phyloP scores from a whole-genome alignment of 2,329 filamentous ascomycete species.

The Nectriaceae sp. region DNA sequence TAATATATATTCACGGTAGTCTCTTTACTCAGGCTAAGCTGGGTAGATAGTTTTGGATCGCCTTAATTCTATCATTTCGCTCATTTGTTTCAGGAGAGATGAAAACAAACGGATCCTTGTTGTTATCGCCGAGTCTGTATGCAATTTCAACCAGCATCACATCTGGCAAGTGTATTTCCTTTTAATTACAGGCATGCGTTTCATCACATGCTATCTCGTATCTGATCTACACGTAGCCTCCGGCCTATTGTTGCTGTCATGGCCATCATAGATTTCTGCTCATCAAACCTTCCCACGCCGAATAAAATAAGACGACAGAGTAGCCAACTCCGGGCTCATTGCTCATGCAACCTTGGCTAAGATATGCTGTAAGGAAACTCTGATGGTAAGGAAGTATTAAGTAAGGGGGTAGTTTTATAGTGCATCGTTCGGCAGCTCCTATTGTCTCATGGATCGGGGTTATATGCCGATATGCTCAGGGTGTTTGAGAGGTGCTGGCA shows the following conservation, averaged over 20 bases:
- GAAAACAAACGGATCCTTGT: too few relatives aligned
- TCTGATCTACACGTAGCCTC: conserved; percentile 14
- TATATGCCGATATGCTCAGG: too few relatives aligned
- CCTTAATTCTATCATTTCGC: too few relatives aligned
- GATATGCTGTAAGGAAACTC: background rate
- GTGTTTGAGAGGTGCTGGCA: background rate
- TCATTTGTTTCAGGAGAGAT: too few relatives aligned
- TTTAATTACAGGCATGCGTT: too few relatives aligned
- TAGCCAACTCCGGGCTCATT: background rate
- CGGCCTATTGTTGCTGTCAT: conserved; percentile 20
- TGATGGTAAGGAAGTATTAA: too few relatives aligned
- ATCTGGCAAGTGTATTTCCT: background rate
- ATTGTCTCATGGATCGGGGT: background rate
- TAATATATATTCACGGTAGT: too few relatives aligned
- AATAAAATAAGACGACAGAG: background rate
- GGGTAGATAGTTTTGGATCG: too few relatives aligned
- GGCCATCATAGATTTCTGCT: conserved; percentile 13
- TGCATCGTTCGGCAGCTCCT: too few relatives aligned
- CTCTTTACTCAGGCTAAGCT: too few relatives aligned
- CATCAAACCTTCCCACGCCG: background rate
- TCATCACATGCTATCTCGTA: conserved; percentile 25
- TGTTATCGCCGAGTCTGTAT: too few relatives aligned
- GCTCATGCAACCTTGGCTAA: background rate
- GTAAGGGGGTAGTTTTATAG: too few relatives aligned
- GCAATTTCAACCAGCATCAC: background rate